Evolutionary conservation across 352 stramenopile species (phyloP), one percentile per base, ranked within the genome.

Genomic region (Stephanocyclus meneghinianus): DNA sequence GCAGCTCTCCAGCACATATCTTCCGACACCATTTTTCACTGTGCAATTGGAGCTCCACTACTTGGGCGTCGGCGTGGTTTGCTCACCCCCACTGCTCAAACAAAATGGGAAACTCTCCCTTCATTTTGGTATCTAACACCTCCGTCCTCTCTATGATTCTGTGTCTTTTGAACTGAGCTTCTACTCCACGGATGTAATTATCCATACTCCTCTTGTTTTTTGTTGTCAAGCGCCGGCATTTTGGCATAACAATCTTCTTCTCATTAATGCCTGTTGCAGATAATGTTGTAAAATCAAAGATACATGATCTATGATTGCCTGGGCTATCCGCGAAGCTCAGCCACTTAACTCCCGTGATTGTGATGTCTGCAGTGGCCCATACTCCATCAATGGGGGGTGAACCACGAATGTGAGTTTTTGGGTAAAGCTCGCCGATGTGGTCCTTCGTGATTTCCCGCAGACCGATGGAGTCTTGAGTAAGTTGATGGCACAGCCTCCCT

Each of bases 221-320:
- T 15, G 56, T 57, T 18, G 35, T 76, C 29, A 84, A 59, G 1
- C 77, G 48, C 13, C 66, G 48, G 26, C 47, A 69, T 32, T 10
- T 42, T 29, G 76, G 45, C n/a, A 51, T 29, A 5, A 73, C 59
- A 15, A 84, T 64, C 21, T 51, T 71, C 37, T 40, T 44, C 48
- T 69, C 29, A 30, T 62, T 47, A 3, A 35, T 63, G 0, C 66
- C 77, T 1, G 80, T 16, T 0, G 78, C 11, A 6, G 59, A 80
- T 48, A 30, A 13, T 8, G 61, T 68, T 16, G 71, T 62, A 2
- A 80, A 30, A 15, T 80, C 55, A 48, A 84, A 71, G 11, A 76
- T 56, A 32, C 74, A 64, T 7, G 48, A 45, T 30, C 59, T 45
- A 57, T 83, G 76, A 50, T 83, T 64, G 6, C 75, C 75, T 35